These are phyloP conservation scores for Abelmoschus esculentus DNA, from an alignment of 345 rosid species.

Conservation along the genomic window DNA sequence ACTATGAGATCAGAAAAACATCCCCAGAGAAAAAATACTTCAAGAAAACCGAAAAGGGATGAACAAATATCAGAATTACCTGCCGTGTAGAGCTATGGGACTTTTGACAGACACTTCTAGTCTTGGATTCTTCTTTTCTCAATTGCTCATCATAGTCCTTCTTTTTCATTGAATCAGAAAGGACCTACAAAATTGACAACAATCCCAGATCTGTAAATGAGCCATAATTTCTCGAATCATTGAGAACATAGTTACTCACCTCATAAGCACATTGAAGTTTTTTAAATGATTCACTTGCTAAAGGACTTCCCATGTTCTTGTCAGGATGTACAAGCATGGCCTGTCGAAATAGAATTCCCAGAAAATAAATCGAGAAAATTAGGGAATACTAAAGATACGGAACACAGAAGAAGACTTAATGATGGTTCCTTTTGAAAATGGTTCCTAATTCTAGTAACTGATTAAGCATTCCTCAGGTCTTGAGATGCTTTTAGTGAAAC, in stretches of 20 bases:
- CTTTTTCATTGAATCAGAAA: constrained; percentile 80
- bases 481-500: not conserved
- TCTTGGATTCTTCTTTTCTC: constrained; percentile 72
- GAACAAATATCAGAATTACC: constrained; percentile 33
- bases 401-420: not conserved
- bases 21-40: not conserved
- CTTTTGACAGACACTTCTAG: constrained; percentile 68
- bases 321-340: constrained; percentile 99
- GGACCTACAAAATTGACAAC: constrained; percentile 45
- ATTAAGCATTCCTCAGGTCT: not conserved
- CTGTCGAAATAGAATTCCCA: constrained; percentile 30
- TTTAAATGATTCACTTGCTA: constrained; percentile 96
- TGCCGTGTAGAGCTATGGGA: constrained; percentile 43
- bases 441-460: not conserved
- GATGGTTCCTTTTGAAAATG: not conserved
- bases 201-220: constrained; percentile 8
- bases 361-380: not conserved
- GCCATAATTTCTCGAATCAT: not conserved
- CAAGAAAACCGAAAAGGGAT: not conserved
- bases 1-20: not conserved
- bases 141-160: constrained; percentile 90
- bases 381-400: not conserved
- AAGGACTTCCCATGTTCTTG: constrained; percentile 89
- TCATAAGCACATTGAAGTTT: constrained; percentile 95
- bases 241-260: constrained; percentile 32